Base-by-base conservation (phyloP, 148 eudicot species). In the Cornus kousa region DNA sequence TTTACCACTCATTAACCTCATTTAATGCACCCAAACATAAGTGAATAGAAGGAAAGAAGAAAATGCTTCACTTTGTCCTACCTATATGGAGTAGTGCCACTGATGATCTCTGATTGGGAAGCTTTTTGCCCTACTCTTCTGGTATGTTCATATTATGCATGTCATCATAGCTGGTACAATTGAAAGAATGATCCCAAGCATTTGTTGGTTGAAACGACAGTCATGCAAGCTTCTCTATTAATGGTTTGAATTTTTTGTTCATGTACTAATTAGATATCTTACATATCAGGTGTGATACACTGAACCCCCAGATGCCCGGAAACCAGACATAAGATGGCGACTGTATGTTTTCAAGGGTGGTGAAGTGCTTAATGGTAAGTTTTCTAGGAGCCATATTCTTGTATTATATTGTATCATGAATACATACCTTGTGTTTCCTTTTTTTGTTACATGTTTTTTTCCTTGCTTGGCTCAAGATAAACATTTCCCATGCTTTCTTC, bases 291-390 rank as follows among this genome's bases (percentile, higher is more conserved):
- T 76, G 78, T 96, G 65, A 96, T 97, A 50, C 83, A 93, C 82
- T 73, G 99, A 96, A 77, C 98, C 99, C 79, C 91, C 97, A 39
- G 99, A 96, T 81, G 95, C 98, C 80, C 90, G 90, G 71, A 93
- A 91, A 78, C 99, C 99, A 84, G 86, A 83, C 79, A 68, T 89
- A 74, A 95, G 97, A 85, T 95, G 97, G 99, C 90, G 99, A 79
- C 82, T 95, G 72, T 95, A 95, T 88, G 98, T 96, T 75, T 96
- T 96, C 83, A 96, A 93, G 90, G 91, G 83, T 71, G 98, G 98
- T 64, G 99, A 96, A 81, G 89, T 88, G 80, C 87, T 96, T 74
- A 89, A 92, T 82, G 99, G 98, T 93, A 85, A 70, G 88, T 66
- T 73, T 57, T 31, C 37, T 5, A 6, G 70, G 32, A 46, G 68